A percentile compares a stretch with the other conserved stretches of the same genome.
Conservation (phyloP, 768 basidiomycete species). For the Baorangia bicolor region DNA sequence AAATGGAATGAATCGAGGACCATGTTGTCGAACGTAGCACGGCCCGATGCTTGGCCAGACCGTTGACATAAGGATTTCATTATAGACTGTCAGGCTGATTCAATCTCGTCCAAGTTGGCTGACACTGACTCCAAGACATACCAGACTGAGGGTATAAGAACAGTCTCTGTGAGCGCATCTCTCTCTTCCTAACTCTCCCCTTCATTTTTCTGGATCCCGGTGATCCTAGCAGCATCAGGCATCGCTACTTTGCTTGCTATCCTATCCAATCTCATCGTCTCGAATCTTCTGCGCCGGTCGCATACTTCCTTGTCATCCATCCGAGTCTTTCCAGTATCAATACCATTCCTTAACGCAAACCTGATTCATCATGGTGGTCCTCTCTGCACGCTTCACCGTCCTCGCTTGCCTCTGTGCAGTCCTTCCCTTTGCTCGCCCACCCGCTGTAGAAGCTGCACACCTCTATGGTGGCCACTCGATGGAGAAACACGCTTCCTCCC, state of each 20-base stretch:
- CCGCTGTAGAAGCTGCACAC: constrained; percentile 40
- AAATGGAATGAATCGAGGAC: background rate
- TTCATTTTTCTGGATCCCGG: constrained; percentile 50
- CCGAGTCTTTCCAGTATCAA: background rate
- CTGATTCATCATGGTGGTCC: constrained; percentile 45
- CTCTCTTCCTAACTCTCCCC: constrained; percentile 37
- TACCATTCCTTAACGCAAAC: constrained; percentile 15
- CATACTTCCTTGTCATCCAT: constrained; percentile 17
- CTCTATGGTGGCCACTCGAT: constrained; percentile 25
- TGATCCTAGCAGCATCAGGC: constrained; percentile 39
- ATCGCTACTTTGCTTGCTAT: constrained; percentile 18
- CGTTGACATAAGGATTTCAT: background rate
- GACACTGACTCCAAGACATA: constrained; percentile 20
- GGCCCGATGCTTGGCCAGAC: background rate
- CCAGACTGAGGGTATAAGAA: constrained; percentile 21
- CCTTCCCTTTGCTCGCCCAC: constrained; percentile 35
- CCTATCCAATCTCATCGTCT: constrained; percentile 19
- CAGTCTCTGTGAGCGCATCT: constrained; percentile 3
- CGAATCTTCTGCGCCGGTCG: constrained; percentile 25
- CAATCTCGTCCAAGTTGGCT: constrained; percentile 15
- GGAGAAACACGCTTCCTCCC: constrained; percentile 2
- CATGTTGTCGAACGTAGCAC: no score
- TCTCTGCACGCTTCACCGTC: constrained; percentile 46
- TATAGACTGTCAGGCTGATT: constrained; percentile 11
- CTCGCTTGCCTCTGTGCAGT: constrained; percentile 47